A percentile compares a stretch with the other conserved stretches of the same genome.
Conservation (phyloP, 176 grass and related monocot species). For the Chrysopogon serrulatus region DNA sequence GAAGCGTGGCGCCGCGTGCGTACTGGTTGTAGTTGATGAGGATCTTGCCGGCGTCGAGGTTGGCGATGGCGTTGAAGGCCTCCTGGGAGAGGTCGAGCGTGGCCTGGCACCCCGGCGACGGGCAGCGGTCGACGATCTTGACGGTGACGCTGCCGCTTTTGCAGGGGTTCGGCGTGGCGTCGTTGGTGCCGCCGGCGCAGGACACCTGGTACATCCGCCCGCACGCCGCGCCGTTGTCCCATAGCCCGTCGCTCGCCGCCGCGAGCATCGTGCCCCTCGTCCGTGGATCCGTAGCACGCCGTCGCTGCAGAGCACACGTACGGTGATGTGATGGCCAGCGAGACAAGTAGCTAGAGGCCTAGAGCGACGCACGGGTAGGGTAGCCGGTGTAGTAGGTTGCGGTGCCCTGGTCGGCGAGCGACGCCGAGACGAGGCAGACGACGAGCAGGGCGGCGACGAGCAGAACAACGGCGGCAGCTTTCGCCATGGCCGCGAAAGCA, state of each 20-base stretch:
- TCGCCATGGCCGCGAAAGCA: too few relatives aligned
- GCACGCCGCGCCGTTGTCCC: conserved; percentile 3
- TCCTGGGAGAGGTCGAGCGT: conserved; percentile 53
- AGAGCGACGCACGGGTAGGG: conserved; percentile 6
- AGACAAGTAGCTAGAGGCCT: fast-evolving
- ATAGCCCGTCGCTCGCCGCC: conserved; percentile 17
- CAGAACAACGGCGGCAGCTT: neutral
- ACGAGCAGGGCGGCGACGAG: conserved; percentile 8
- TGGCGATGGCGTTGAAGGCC: too few relatives aligned
- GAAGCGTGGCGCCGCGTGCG: too few relatives aligned
- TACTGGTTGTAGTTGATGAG: too few relatives aligned
- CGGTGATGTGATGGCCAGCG: too few relatives aligned
- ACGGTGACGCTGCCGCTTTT: conserved; percentile 30
- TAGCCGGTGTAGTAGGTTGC: conserved; percentile 17
- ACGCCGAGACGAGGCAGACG: conserved; percentile 20
- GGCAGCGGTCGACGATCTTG: conserved; percentile 53
- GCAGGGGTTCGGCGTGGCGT: conserved; percentile 32
- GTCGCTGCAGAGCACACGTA: conserved; percentile 27
- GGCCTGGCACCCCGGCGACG: conserved; percentile 24
- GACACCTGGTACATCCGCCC: conserved; percentile 20
- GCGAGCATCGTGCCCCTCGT: conserved; percentile 24
- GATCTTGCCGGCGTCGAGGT: too few relatives aligned
- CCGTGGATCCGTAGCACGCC: conserved; percentile 29
- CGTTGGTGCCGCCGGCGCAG: conserved; percentile 5
- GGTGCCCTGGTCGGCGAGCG: conserved; percentile 1